Evolutionary conservation across 1,284 basidiomycete genomes (phyloP), one percentile per base, ranked within the genome.

Genomic region (Boletellus dicymbophilus): DNA sequence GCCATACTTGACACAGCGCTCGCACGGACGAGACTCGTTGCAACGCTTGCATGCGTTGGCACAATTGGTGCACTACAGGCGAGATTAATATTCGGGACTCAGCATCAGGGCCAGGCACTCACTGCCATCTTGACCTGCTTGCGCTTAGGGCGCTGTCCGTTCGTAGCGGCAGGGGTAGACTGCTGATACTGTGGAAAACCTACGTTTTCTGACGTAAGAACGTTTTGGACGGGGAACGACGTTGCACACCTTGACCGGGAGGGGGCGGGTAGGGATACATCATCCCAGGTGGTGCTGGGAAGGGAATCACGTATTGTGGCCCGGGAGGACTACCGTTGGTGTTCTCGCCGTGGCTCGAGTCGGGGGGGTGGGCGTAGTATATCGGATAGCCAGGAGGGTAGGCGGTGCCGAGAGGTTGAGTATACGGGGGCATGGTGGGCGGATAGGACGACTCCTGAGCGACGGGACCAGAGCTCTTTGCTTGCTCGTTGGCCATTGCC

Each of bases 71-170:
- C 90, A 93, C 81, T 53, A 11, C 9, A 23, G 43, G 39, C 15
- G 57, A 43, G 31, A 51, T 45, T 44, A 37, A 44, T 37, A 45
- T 42, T 31, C 26, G 18, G 44, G 13, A 44, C 16, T 33, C 40
- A 16, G 3, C 18, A 49, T 37, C 28, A 31, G 28, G 31, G 25
- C 30, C 8, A 6, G 34, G 11, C 20, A 61, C 85, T 71, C 65
- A 89, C 86, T 49, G 90, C 90, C 82, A 91, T 92, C 74, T 93
- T 93, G 51, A 93, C 90, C 67, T 93, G 91, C 62, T 84, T 90
- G 51, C 90, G 85, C 68, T 93, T 93, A 3, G 83, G 73, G 44
- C 73, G 75, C 6, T 37, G 68, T 13, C 58, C 58, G 44, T 57
- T 67, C 8, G 59, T 43, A 25, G 60, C 58, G 41, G 59, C 41